Evolutionary conservation across 1,139 yeast genomes (phyloP), one percentile per base, ranked within the genome.

Genomic region (Protomyces inouyei): DNA sequence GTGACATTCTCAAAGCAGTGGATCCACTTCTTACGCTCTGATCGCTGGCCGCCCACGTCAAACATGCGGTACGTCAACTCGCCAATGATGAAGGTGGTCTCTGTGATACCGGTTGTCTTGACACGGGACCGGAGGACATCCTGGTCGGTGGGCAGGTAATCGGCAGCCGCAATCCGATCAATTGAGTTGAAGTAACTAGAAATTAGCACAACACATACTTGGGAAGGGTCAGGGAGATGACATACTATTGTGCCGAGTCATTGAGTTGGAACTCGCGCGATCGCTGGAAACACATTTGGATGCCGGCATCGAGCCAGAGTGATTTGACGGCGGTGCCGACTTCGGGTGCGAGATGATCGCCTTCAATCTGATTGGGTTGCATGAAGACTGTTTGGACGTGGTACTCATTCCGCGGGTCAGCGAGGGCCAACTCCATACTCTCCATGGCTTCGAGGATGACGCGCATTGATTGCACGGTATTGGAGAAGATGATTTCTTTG

Each of bases 21-120:
- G 67, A 93, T 88, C 98, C 98, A 93, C 74, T 93, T 93, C 70
- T 86, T 85, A 66, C 98, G 82, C 76, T 93, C 98, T 52, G 92
- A 85, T 66, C 98, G 80, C 76, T 93, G 98, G 1, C 99, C 99
- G 59, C 99, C 99, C 4, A 97, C 98, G 77, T 93, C 99, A 65
- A 91, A 79, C 57, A 95, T 89, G 21, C 70, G 68, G 55, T 68
- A 68, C 12, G 64, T 85, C 65, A 83, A 80, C 10, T 86, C 71
- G 79, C 69, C 87, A 81, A 92, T 84, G 66, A 80, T 80, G 75
- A 95, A 92, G 65, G 81, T 82, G 5, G 96, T 88, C 73, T 93
- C 97, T 0, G 96, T 88, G 57, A 93, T 90, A 0, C 99, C 98
- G 0, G 97, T 91, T 8, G 98, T 93, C 76, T 92, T 93, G 71